Base-by-base conservation (phyloP, 371 early-diverging fungal species). In the Paramicrosporidium saccamoebae region DNA sequence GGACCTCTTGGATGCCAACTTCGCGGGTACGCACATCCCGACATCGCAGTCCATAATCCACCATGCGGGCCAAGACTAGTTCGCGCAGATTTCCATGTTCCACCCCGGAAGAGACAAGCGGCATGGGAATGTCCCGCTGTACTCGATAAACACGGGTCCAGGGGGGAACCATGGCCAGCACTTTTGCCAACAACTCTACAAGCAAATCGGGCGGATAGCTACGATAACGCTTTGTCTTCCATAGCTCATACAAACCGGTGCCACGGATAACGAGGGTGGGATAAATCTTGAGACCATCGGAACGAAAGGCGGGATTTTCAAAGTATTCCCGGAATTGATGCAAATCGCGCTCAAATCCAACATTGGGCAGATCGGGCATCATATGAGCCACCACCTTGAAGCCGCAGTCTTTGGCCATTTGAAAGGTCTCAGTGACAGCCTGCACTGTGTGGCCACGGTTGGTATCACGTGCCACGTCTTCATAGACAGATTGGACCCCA, bases 291-390 rank as follows among this genome's bases (percentile, higher is more conserved):
- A 98, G 47, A 8, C 99, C 99, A 38, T 98, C 99, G 4, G 92
- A 68, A 23, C 99, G 62, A 52, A 88, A 97, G 9, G 66, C 72
- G 11, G 99, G 99, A 42, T 92, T 97, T 36, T 92, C 90, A 58
- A 98, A 98, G 41, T 77, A 97, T 48, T 98, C 94, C 28, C 75
- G 72, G 46, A 98, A 96, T 36, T 98, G 98, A 26, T 86, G 94
- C 25, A 94, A 52, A 36, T 98, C 99, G 26, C 99, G 67, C 44
- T 92, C 88, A 77, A 84, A 90, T 11, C 94, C 96, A 3, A 98
- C 98, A 41, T 98, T 97, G 1, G 99, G 98, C 22, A 98, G 54
- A 52, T 98, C 97, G 7, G 99, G 99, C 99, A 98, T 98, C 98
- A 98, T 96, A 34, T 98, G 99, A 5, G 96, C 73, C 5, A 98